Percentiles rank a stretch among this genome's conserved stretches.
Conservation (phyloP, 2,329 filamentous ascomycete species). For the Volutella citrinella region DNA sequence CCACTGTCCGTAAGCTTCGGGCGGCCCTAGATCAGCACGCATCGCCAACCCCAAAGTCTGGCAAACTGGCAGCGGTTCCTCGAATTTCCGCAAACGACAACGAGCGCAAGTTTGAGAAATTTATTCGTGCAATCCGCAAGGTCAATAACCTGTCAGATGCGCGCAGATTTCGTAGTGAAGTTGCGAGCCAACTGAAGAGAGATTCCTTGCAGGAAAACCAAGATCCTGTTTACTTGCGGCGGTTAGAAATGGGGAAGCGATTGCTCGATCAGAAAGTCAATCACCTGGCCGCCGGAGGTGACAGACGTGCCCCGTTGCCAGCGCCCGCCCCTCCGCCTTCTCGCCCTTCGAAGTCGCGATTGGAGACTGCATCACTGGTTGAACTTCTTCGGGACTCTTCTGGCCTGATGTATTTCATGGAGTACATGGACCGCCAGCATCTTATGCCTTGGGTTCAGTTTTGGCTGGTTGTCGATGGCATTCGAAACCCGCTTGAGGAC, state of each 20-base stretch:
- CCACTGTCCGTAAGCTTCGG: slow-evolving; percentile 86
- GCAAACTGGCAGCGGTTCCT: slow-evolving; percentile 68
- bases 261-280: slow-evolving; percentile 87
- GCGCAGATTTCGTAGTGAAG: slow-evolving; percentile 84
- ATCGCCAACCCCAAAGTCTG: slow-evolving; percentile 68
- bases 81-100: slow-evolving; percentile 78
- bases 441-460: slow-evolving; percentile 92
- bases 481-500: slow-evolving; percentile 90
- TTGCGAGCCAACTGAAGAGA: slow-evolving; percentile 85
- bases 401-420: slow-evolving; percentile 97
- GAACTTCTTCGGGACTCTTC: slow-evolving; percentile 89
- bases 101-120: slow-evolving; percentile 90
- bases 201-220: slow-evolving; percentile 76
- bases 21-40: slow-evolving; percentile 93
- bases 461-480: slow-evolving; percentile 96
- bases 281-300: slow-evolving; percentile 69
- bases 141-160: slow-evolving; percentile 92
- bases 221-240: slow-evolving; percentile 81
- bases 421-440: slow-evolving; percentile 92
- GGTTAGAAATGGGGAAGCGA: slow-evolving; percentile 87
- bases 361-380: slow-evolving; percentile 73
- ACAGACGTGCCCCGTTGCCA: slow-evolving; percentile 34
- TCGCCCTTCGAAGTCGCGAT: slow-evolving; percentile 48
- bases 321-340: slow-evolving; percentile 21
- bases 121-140: slow-evolving; percentile 84